Conservation (phyloP, 2,329 filamentous ascomycete genomes). For the Aspergillus sp. region DNA sequence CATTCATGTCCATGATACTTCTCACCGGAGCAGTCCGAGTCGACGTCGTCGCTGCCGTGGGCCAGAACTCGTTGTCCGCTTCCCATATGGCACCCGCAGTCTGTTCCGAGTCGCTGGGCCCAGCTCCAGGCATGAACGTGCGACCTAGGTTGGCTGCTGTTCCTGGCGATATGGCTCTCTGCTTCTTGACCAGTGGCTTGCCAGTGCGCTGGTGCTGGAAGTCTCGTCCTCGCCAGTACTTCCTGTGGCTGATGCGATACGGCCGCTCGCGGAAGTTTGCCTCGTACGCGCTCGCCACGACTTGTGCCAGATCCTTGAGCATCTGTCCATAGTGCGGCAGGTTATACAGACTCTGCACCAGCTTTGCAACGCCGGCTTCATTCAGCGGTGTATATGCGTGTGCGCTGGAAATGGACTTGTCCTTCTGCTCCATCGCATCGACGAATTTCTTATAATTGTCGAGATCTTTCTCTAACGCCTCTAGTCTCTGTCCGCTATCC, state of each 20-base stretch:
- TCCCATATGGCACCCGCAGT: no score
- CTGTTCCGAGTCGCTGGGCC: background rate
- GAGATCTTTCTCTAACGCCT: slow-evolving; percentile 3
- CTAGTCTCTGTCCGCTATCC: background rate
- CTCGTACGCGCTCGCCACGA: slow-evolving; percentile 8
- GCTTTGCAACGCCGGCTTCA: slow-evolving; percentile 1
- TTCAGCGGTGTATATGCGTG: slow-evolving; percentile 1
- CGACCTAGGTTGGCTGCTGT: background rate
- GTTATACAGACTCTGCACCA: slow-evolving; percentile 7
- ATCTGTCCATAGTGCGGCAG: slow-evolving; percentile 9
- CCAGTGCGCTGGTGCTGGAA: no score
- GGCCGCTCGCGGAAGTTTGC: slow-evolving; percentile 8
- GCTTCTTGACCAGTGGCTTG: no score
- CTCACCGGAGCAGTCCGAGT: no score
- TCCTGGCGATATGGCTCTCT: background rate
- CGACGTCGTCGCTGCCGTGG: no score
- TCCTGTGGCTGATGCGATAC: slow-evolving; percentile 5
- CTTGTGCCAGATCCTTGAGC: slow-evolving; percentile 8
- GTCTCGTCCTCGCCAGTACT: background rate
- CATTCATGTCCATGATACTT: background rate
- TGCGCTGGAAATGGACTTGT: background rate
- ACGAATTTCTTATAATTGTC: slow-evolving; percentile 7
- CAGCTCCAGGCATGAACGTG: background rate
- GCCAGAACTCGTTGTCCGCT: no score
- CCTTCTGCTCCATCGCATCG: slow-evolving; percentile 5